Conservation (phyloP, 768 basidiomycete species). For the Boletus speciosus region DNA sequence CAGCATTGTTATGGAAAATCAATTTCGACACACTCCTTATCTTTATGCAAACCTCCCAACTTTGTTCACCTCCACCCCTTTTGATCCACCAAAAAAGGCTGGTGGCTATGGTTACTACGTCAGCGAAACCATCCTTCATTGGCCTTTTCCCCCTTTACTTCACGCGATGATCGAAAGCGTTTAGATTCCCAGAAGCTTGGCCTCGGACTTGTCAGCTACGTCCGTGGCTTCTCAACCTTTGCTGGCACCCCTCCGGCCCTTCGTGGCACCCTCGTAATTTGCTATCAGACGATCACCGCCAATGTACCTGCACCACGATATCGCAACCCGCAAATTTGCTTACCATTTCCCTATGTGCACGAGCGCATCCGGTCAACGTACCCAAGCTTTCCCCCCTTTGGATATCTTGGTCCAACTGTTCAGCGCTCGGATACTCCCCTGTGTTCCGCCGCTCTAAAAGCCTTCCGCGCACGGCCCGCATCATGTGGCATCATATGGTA, state of each 20-base stretch:
- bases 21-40: conserved; percentile 18
- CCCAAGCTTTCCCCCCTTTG: conserved; percentile 23
- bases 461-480: conserved; percentile 21
- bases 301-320: conserved; percentile 11
- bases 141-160: conserved; percentile 13
- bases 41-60: conserved; percentile 14
- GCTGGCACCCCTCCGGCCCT: conserved; percentile 18
- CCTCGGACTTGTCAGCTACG: conserved; percentile 35
- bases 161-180: conserved; percentile 24
- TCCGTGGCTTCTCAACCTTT: conserved; percentile 31
- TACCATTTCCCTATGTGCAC: conserved; percentile 16
- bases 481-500: conserved; percentile 10
- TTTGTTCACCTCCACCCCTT: conserved; percentile 13
- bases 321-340: conserved; percentile 10
- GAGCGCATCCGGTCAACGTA: conserved; percentile 16
- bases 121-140: conserved; percentile 6
- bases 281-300: conserved; percentile 23
- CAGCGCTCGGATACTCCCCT: conserved; percentile 15
- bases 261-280: conserved; percentile 29
- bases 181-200: conserved; percentile 29
- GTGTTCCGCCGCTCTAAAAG: conserved; percentile 22
- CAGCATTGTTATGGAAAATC: conserved; percentile 13
- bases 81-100: conserved; percentile 17
- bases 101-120: conserved; percentile 15
- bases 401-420: conserved; percentile 10